Base-by-base conservation (phyloP, 1,139 yeast genomes). In the Torulaspora globosa region DNA sequence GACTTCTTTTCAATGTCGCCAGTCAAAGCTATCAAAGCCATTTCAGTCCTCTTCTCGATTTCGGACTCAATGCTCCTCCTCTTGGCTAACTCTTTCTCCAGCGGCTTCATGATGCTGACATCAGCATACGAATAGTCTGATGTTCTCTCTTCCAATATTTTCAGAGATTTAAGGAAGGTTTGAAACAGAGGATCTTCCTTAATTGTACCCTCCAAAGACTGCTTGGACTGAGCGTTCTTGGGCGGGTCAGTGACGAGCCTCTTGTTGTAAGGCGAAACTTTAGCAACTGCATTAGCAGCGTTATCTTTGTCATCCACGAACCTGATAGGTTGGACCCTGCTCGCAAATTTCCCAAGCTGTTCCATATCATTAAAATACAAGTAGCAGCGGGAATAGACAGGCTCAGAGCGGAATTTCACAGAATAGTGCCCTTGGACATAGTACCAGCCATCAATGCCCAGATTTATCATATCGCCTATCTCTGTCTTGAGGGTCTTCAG, bases 361-460 rank as follows among this genome's bases (percentile, higher is more conserved):
- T 51, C 56, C 43, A 57, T 46, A 3, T 50, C 46, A 15, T 50
- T 47, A 30, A 62, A 59, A 11, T 54, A 47, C 14, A 65, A 46
- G 42, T 66, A 65, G 6, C 62, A 61, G 29, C 69, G 53, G n/a
- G 69, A 59, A 41, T 52, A 58, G 1, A 47, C 52, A 3, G 67
- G 67, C 15, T 53, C 55, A 31, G 62, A 56, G 43, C 58, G 63
- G 6, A 62, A 56, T 30, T 56, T 61, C 3, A 45, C 41, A 7
- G 62, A 47, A 36, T 53, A 53, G 12, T 50, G 50, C 2, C 69
- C 69, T 36, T 46, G 51, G 7, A 59, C 58, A 41, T 48, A 65
- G 41, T 64, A 64, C 41, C 52, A 51, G 33, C 53, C 55, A 7
- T 50, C 39, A 10, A 56, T 44, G 8, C 48, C 43, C 30, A 44